Evolutionary conservation across 352 stramenopile species (phyloP).

Genomic region (Pythium coloratum): DNA sequence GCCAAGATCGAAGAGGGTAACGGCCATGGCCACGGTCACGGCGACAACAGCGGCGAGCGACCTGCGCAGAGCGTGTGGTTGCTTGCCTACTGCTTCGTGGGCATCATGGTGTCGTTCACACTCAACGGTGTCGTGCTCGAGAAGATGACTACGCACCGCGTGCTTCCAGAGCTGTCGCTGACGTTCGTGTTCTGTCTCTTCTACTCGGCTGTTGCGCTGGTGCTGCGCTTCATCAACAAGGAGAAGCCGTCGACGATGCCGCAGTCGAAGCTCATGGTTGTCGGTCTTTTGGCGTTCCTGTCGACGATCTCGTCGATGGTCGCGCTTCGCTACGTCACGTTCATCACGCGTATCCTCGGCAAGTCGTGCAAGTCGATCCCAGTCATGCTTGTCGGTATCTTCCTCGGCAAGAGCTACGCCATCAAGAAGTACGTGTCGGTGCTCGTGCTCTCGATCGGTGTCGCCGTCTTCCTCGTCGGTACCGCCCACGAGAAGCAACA

Average conservation of each 20-base stretch:
- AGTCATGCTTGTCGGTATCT: slow-evolving; percentile 77
- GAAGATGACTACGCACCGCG: slow-evolving; percentile 83
- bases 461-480: slow-evolving; percentile 76
- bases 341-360: slow-evolving; percentile 83
- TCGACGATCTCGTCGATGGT: slow-evolving; percentile 86
- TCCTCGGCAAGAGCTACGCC: slow-evolving; percentile 75
- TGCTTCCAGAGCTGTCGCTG: slow-evolving; percentile 79
- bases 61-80: slow-evolving; percentile 46
- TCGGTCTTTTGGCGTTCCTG: slow-evolving; percentile 69
- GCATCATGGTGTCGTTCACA: slow-evolving; percentile 85
- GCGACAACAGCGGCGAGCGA: slow-evolving; percentile 14
- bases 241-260: slow-evolving; percentile 77
- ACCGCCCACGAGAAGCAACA: slow-evolving; percentile 74
- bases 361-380: slow-evolving; percentile 90
- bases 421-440: slow-evolving; percentile 86
- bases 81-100: slow-evolving; percentile 73
- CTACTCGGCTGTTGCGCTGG: slow-evolving; percentile 65
- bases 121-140: slow-evolving; percentile 81
- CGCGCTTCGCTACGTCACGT: slow-evolving; percentile 80
- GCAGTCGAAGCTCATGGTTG: slow-evolving; percentile 58
- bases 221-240: slow-evolving; percentile 54
- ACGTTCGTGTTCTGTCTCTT: slow-evolving; percentile 85
- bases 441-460: slow-evolving; percentile 64
- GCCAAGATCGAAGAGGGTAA: slow-evolving; percentile 30
- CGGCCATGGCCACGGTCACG: slow-evolving; percentile 12